phyloP scores from a whole-genome alignment of 192 early-diverging fungal species.

The Coemansia umbellata region DNA sequence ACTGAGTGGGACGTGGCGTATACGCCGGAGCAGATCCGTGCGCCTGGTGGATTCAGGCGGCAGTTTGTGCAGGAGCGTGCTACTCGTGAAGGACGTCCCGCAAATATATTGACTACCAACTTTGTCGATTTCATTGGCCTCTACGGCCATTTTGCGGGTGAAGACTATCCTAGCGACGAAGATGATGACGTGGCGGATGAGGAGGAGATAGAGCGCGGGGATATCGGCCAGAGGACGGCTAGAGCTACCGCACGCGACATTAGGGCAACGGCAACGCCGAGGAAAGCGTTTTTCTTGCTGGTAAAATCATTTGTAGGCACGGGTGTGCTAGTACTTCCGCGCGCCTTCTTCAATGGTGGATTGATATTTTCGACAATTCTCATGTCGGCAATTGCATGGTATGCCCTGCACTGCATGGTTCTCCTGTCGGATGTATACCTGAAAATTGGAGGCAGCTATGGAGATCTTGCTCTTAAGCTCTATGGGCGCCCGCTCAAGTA shows the following conservation, averaged over 20 bases:
- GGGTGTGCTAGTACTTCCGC: conserved; percentile 69
- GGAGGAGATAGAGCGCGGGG: conserved; percentile 15
- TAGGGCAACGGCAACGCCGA: conserved; percentile 57
- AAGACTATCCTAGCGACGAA: conserved; percentile 80
- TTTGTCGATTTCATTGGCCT: conserved; percentile 93
- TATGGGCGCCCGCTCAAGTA: conserved; percentile 61
- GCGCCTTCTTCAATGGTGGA: conserved; percentile 74
- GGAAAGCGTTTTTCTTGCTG: conserved; percentile 72
- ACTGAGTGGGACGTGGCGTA: conserved; percentile 55
- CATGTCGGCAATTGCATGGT: conserved; percentile 56
- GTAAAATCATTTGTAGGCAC: conserved; percentile 82
- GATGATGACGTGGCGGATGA: conserved; percentile 54
- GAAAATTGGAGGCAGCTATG: conserved; percentile 60
- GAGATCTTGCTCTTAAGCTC: conserved; percentile 63
- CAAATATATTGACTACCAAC: conserved; percentile 76
- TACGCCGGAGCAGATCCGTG: conserved; percentile 53
- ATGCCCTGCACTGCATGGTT: conserved; percentile 64
- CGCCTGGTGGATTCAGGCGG: conserved; percentile 87
- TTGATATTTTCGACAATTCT: conserved; percentile 57
- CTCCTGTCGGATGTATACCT: conserved; percentile 61
- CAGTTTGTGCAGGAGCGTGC: conserved; percentile 79
- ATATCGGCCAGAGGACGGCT: conserved; percentile 5
- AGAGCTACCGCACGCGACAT: conserved; percentile 27
- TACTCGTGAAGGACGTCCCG: conserved; percentile 54
- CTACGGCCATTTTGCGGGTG: conserved; percentile 93